Evolutionary conservation across 2,329 filamentous ascomycete genomes (phyloP).

Genomic region (Clathrospora elynae): DNA sequence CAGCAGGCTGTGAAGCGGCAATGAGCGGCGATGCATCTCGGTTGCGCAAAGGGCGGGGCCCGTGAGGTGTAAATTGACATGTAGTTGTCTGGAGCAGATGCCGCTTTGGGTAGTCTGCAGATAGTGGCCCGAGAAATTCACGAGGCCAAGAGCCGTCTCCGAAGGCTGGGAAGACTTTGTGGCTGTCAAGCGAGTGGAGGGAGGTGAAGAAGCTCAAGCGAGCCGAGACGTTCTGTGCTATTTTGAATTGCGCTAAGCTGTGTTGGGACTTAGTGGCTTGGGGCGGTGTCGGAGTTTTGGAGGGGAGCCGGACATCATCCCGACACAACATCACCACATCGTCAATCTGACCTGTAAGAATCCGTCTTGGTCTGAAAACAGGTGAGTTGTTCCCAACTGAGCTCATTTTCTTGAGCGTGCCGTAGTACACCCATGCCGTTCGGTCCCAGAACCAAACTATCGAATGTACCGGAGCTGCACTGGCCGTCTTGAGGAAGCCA

Average conservation of each 20-base stretch:
- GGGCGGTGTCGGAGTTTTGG: constrained; percentile 29
- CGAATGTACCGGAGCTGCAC: constrained; percentile 13
- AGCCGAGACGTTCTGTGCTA: constrained; percentile 16
- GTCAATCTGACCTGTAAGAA: constrained; percentile 16
- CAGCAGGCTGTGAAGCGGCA: constrained; percentile 20
- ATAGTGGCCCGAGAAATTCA: constrained; percentile 16
- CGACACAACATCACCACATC: constrained; percentile 23
- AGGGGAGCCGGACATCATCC: constrained; percentile 36
- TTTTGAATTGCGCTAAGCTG: constrained; percentile 19
- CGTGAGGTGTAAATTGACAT: constrained; percentile 17
- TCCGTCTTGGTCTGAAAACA: neutral
- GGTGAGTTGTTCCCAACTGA: constrained; percentile 1
- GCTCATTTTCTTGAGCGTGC: constrained; percentile 1
- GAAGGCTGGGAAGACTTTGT: constrained; percentile 10
- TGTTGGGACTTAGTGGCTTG: constrained; percentile 13
- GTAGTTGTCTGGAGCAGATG: constrained; percentile 10
- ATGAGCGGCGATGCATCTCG: constrained; percentile 21
- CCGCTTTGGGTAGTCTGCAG: constrained; percentile 17
- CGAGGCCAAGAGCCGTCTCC: constrained; percentile 17
- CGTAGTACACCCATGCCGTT: constrained; percentile 12
- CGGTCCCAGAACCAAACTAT: constrained; percentile 12
- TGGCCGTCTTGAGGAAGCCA: constrained; percentile 6
- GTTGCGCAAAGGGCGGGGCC: constrained; percentile 20
- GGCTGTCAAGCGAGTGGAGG: constrained; percentile 17
- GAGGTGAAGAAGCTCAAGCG: constrained; percentile 10